Conservation (phyloP, 768 basidiomycete genomes). For the Nevesoporus exiguus region DNA sequence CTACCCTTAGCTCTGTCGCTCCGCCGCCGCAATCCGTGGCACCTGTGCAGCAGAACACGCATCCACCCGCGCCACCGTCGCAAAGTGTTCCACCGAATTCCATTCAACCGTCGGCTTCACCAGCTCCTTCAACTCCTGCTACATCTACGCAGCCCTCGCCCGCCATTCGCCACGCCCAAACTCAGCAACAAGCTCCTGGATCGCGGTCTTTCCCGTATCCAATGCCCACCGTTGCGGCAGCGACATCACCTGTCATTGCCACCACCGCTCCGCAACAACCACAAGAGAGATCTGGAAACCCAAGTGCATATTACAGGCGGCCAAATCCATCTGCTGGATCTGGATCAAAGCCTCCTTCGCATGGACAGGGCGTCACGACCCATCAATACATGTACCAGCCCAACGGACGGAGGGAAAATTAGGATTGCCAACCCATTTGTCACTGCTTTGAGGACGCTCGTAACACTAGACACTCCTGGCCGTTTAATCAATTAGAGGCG, state of each 20-base stretch:
- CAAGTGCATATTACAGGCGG: conserved; percentile 56
- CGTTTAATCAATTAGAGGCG: background rate
- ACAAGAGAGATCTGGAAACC: conserved; percentile 23
- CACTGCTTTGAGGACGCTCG: conserved; percentile 7
- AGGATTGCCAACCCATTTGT: conserved; percentile 1
- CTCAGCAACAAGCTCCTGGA: conserved; percentile 27
- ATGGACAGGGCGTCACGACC: conserved; percentile 23
- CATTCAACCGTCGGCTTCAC: conserved; percentile 31
- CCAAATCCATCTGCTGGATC: conserved; percentile 29
- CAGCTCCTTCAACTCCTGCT: conserved; percentile 33
- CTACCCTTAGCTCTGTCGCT: conserved; percentile 26
- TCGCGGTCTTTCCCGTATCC: conserved; percentile 53
- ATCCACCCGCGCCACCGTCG: conserved; percentile 33
- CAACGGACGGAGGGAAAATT: conserved; percentile 37
- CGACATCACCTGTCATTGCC: conserved; percentile 54
- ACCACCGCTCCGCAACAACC: conserved; percentile 39
- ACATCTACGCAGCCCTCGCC: conserved; percentile 36
- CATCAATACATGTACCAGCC: conserved; percentile 48
- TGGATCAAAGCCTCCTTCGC: conserved; percentile 24
- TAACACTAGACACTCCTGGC: conserved; percentile 4
- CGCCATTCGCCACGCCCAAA: conserved; percentile 29
- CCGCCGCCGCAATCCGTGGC: conserved; percentile 18
- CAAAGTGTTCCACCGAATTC: conserved; percentile 25
- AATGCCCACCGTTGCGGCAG: conserved; percentile 68
- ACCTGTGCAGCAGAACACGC: conserved; percentile 22